These are phyloP conservation scores for Wickerhamomyces ciferrii DNA, from an alignment of 805 yeast genomes.

Conservation along the genomic window DNA sequence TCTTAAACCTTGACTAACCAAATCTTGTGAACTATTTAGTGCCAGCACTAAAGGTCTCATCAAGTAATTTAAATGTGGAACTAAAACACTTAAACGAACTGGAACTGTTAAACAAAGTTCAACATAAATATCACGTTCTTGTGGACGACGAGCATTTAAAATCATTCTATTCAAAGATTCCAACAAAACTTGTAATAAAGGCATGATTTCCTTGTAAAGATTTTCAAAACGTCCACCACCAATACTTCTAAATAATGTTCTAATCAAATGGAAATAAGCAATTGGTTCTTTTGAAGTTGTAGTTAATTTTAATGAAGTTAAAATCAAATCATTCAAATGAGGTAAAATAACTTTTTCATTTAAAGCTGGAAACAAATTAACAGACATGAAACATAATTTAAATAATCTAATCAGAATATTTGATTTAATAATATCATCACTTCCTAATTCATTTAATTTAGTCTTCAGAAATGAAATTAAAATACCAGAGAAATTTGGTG, in stretches of 20 bases:
- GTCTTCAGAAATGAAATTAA: constrained; percentile 70
- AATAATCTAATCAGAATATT: constrained; percentile 80
- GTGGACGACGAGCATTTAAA: constrained; percentile 77
- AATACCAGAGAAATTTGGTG: constrained; percentile 86
- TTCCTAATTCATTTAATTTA: constrained; percentile 74
- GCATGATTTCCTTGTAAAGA: constrained; percentile 88
- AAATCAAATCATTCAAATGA: constrained; percentile 76
- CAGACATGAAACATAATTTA: constrained; percentile 94
- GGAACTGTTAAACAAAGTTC: constrained; percentile 95
- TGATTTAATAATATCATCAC: constrained; percentile 69
- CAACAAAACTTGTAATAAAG: constrained; percentile 78
- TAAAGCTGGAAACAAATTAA: constrained; percentile 79
- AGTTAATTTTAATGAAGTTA: constrained; percentile 72
- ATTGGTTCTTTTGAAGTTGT: constrained; percentile 88
- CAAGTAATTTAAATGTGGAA: constrained; percentile 83
- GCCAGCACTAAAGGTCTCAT: constrained; percentile 93
- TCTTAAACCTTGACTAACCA: constrained; percentile 90
- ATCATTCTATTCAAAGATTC: constrained; percentile 84
- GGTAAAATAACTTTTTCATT: constrained; percentile 89
- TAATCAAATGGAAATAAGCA: constrained; percentile 79
- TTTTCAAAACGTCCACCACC: constrained; percentile 97
- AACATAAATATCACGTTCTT: constrained; percentile 90
- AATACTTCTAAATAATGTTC: constrained; percentile 88
- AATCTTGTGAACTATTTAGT: constrained; percentile 81
- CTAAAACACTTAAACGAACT: constrained; percentile 86